Base-by-base conservation (phyloP, 495 filamentous ascomycete species). In the Aspergillus haitiensis region DNA sequence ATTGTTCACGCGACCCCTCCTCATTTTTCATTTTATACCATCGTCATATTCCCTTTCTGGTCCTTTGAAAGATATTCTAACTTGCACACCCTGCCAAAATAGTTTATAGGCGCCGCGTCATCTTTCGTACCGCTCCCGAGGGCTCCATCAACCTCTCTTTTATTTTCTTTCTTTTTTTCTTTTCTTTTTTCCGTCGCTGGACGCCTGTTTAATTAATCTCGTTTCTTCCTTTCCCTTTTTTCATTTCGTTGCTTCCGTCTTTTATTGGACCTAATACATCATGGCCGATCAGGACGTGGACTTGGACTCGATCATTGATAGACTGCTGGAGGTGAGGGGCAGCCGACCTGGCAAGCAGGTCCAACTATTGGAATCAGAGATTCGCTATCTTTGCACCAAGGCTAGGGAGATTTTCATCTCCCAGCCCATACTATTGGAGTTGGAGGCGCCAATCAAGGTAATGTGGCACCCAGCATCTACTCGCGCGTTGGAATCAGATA, bases 211-310 rank as follows among this genome's bases (percentile, higher is more conserved):
- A 27, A 27, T 27, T 27, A 27, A 27, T 27, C 21, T 27, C 3
- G 21, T 27, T 27, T 62, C 63, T 57, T 56, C 42, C 50, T 42
- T 58, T 69, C 69, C 73, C 59, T 72, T 62, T 51, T 61, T 62
- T 56, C 44, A 57, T 69, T 63, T 66, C 60, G 49, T 64, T 67
- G 65, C 52, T 59, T 52, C 32, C 58, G 60, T 67, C 52, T 65
- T 52, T 69, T 64, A 55, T 69, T 74, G 69, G 61, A 67, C 62
- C 64, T 72, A 70, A 67, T 64, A 75, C 72, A 75, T 72, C 70
- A 98, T 98, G 94, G 93, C 95, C 79, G 95, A 98, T 79, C 85
- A 92, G 76, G 94, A 98, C 74, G 93, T 98, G 75, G 95, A 98
- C 80, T 83, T 98, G 79, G 95, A 98, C 74, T 97, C 94, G 67